Evolutionary conservation across 2,329 filamentous ascomycete genomes (phyloP), one percentile per base, ranked within the genome.

Genomic region (Colletotrichum aenigma): DNA sequence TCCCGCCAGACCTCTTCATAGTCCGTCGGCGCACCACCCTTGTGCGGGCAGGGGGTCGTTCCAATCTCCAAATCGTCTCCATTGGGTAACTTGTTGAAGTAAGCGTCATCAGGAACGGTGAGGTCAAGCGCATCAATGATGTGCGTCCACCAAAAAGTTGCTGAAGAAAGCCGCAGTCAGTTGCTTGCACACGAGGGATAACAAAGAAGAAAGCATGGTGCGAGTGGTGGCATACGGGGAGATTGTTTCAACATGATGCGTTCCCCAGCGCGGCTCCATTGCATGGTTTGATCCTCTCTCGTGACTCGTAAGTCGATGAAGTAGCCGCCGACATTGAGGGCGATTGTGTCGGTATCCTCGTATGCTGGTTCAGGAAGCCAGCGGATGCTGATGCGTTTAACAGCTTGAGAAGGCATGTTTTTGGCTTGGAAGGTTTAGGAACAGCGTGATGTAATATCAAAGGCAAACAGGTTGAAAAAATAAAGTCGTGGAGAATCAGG

Each of bases 271-370:
- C 43, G 43, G n/a, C 43, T 52, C n/a, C 43, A 52, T 52, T 52
- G 43, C 7, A 52, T 52, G n/a, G n/a, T 21, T 7, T 52, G 43
- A 52, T 21, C n/a, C 21, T 52, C n/a, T 52, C 1, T 52, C 43
- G n/a, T 52, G 1, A 21, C n/a, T 13, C 43, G n/a, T 13, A 52
- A 52, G 43, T 52, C 43, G 6, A 80, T 75, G 32, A 80, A 80
- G 34, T 78, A 80, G 4, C 77, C 79, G 6, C 78, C 74, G n/a
- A 80, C 79, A 60, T 80, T 80, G 55, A 80, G 78, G 18, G 79
- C 78, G 55, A 80, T 70, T 1, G 79, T 80, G 21, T 77, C 70
- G 13, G 78, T 79, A 55, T 80, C 78, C 66, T 80, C 79, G 24
- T 74, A 80, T 3, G 78, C 77, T 16, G 69, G 60, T 8, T 78